Evolutionary conservation across 1,284 basidiomycete genomes (phyloP).

Genomic region (Cryptococcus deneoformans): DNA sequence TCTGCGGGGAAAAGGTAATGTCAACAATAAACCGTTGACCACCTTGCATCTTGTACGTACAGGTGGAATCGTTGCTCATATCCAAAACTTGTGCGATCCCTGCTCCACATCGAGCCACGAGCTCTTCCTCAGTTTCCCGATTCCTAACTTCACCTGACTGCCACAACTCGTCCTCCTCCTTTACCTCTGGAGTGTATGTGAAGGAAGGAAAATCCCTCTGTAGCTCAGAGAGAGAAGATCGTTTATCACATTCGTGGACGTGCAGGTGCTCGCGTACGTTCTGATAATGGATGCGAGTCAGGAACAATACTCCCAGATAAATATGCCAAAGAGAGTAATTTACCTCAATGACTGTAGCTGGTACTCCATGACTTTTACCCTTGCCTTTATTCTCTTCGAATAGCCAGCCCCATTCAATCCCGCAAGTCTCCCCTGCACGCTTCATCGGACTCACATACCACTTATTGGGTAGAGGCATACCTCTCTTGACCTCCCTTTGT

Average conservation of each 20-base stretch:
- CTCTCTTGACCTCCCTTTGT: constrained; percentile 14
- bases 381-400: constrained; percentile 9
- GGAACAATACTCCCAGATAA: neutral
- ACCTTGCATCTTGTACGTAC: constrained; percentile 11
- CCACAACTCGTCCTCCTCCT: constrained; percentile 30
- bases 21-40: neutral
- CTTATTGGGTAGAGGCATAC: constrained; percentile 32
- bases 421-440: constrained; percentile 32
- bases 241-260: constrained; percentile 31
- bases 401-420: constrained; percentile 32
- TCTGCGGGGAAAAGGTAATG: constrained; percentile 6
- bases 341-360: constrained; percentile 29
- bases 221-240: constrained; percentile 14
- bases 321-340: neutral
- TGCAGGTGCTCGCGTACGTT: constrained; percentile 38
- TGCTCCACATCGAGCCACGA: constrained; percentile 20
- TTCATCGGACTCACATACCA: constrained; percentile 32
- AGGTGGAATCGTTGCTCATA: constrained; percentile 13
- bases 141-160: constrained; percentile 14
- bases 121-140: constrained; percentile 34
- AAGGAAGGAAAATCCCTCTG: constrained; percentile 24
- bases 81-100: constrained; percentile 26
- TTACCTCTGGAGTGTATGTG: constrained; percentile 16
- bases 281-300: constrained; percentile 6
- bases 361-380: constrained; percentile 17